Base-by-base conservation (phyloP, 2,329 filamentous ascomycete genomes). In the Scolecobasidium constrictum region DNA sequence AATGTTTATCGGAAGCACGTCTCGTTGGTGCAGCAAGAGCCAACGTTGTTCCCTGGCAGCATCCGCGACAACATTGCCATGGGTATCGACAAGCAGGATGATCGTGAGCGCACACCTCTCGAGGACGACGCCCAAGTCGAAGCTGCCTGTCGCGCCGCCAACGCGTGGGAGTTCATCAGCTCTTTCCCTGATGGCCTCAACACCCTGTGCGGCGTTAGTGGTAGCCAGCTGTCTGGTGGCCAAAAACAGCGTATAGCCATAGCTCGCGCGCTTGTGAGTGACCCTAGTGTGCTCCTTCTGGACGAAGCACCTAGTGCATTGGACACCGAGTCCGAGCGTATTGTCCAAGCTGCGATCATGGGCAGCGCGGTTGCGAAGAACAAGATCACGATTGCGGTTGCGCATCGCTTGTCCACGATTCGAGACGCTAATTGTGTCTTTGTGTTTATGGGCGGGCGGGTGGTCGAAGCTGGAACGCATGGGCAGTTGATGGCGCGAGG, bases 31-130 rank as follows among this genome's bases (percentile, higher is more conserved):
- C 53, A 56, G 4, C 67, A 71, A 46, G 67, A 70, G 40, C 63
- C 67, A 13, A 63, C 61, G 0, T 57, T 71, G 4, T 69, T 66
- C 47, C 57, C 66, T 53, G 63, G 44, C 22, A 64, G 57, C 1
- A 61, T 66, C 28, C 50, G 52, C 2, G 62, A 65, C 12, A 66
- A 67, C 44, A 44, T 66, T 19, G 47, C 54, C 0, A 50, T 63
- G 0, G 58, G 55, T 12, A 56, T 62, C 81, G 87, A 40, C 5
- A 51, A 53, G 16, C 41, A 21, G 1, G 20, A 17, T 18, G 77
- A 79, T 49, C 86, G 94, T 59, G 51, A 77, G 38, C 78, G 77
- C 35, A 66, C 70, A 3, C 88, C 40, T 5, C 51, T 52, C 16
- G 41, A 33, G 1, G 55, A 54, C 2, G 50, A 58, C 13, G 48